Evolutionary conservation across 768 basidiomycete species (phyloP).

Genomic region (Boletus patriciae): DNA sequence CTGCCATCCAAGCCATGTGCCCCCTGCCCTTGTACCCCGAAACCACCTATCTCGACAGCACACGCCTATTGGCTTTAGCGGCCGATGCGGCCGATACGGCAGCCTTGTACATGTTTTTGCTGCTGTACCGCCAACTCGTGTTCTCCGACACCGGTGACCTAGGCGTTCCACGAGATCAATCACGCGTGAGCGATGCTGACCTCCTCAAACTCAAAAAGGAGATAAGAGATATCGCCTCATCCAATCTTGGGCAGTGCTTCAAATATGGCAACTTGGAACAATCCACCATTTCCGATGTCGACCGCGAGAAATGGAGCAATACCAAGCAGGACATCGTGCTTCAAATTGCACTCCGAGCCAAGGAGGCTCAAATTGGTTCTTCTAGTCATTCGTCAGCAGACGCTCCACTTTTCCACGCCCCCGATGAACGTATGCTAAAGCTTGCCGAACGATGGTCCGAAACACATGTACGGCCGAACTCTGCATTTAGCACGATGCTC

Average conservation of each 20-base stretch:
- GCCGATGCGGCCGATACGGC: slow-evolving; percentile 74
- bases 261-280: slow-evolving; percentile 29
- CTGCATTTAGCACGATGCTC: slow-evolving; percentile 59
- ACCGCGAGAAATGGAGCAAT: slow-evolving; percentile 52
- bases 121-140: slow-evolving; percentile 76
- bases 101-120: slow-evolving; percentile 74
- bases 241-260: slow-evolving; percentile 63
- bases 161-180: slow-evolving; percentile 27
- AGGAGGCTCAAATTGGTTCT: slow-evolving; percentile 39
- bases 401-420: slow-evolving; percentile 29
- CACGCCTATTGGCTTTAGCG: slow-evolving; percentile 63
- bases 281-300: slow-evolving; percentile 33
- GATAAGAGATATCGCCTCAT: slow-evolving; percentile 63
- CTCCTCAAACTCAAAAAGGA: slow-evolving; percentile 68
- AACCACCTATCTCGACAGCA: slow-evolving; percentile 76
- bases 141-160: slow-evolving; percentile 45
- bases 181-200: slow-evolving; percentile 51
- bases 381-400: slow-evolving; percentile 27
- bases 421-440: slow-evolving; percentile 53
- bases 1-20: slow-evolving; percentile 34
- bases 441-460: slow-evolving; percentile 74
- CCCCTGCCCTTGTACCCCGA: slow-evolving; percentile 61
- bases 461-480: slow-evolving; percentile 59
- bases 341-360: slow-evolving; percentile 73
- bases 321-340: slow-evolving; percentile 67